Conservation (phyloP, 2,329 filamentous ascomycete genomes). For the Emergomyces pasteurianus region DNA sequence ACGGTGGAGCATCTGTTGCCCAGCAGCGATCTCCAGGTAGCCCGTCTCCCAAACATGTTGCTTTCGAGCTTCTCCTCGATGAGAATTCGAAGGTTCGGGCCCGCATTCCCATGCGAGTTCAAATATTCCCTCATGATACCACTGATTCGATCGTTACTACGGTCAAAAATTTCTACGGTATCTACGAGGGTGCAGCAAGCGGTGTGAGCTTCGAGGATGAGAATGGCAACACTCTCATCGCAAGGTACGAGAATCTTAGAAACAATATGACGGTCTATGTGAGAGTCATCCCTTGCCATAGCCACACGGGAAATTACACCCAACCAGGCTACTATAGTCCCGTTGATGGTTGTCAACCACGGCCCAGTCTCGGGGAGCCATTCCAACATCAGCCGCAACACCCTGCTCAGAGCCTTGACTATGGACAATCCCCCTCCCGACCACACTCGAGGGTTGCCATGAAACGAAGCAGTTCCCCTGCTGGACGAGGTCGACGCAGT, state of each 20-base stretch:
- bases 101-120: slow-evolving; percentile 55
- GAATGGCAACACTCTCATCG: slow-evolving; percentile 79
- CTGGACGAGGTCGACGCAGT: slow-evolving; percentile 62
- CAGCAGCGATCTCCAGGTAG: slow-evolving; percentile 27
- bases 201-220: slow-evolving; percentile 94
- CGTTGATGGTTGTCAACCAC: slow-evolving; percentile 42
- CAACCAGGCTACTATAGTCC: slow-evolving; percentile 34
- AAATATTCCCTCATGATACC: slow-evolving; percentile 90
- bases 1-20: slow-evolving; percentile 15
- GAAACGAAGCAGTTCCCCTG: slow-evolving; percentile 67
- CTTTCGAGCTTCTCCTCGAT: slow-evolving; percentile 51
- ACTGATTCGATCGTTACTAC: slow-evolving; percentile 97
- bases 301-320: slow-evolving; percentile 36
- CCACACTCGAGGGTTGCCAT: slow-evolving; percentile 59
- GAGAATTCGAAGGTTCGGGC: slow-evolving; percentile 46
- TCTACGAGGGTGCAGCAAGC: slow-evolving; percentile 69
- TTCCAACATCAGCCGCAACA: slow-evolving; percentile 53
- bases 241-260: slow-evolving; percentile 87
- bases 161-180: slow-evolving; percentile 96
- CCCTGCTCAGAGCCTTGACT: slow-evolving; percentile 40
- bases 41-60: slow-evolving; percentile 46
- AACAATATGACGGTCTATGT: slow-evolving; percentile 92
- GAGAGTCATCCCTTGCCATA: slow-evolving; percentile 56
- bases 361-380: slow-evolving; percentile 49
- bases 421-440: slow-evolving; percentile 51